phyloP scores from a whole-genome alignment of 2,329 filamentous ascomycete genomes.

The Alternaria sp. region DNA sequence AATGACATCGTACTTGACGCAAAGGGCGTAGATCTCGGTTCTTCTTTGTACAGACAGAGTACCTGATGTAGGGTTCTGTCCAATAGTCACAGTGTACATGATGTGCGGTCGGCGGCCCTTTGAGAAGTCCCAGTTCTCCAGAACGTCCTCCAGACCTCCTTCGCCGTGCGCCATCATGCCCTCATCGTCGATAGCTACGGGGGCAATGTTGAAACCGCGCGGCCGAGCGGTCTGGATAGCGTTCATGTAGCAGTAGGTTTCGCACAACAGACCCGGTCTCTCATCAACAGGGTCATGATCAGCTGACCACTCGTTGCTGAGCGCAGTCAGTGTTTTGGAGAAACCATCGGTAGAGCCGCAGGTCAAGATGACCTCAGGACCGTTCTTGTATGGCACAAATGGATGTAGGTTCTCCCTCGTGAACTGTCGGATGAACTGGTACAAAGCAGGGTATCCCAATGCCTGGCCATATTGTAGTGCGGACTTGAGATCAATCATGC shows the following conservation, averaged over 20 bases:
- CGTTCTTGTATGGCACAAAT: constrained; percentile 78
- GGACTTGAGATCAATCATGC: constrained; percentile 81
- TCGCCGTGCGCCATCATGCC: constrained; percentile 80
- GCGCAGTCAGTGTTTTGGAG: constrained; percentile 76
- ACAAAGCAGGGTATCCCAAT: constrained; percentile 80
- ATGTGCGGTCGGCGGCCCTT: constrained; percentile 81
- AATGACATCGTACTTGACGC: constrained; percentile 84
- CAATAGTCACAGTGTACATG: constrained; percentile 91
- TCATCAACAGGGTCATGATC: constrained; percentile 72
- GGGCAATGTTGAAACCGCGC: constrained; percentile 74
- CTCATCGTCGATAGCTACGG: constrained; percentile 78
- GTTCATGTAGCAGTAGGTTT: constrained; percentile 84
- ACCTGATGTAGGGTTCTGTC: constrained; percentile 87
- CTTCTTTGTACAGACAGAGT: constrained; percentile 77
- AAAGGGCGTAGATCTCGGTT: constrained; percentile 81
- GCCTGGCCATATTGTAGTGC: constrained; percentile 90
- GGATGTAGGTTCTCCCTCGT: constrained; percentile 79
- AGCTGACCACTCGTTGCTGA: constrained; percentile 79
- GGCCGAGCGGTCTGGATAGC: constrained; percentile 73
- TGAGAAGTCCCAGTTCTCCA: constrained; percentile 81
- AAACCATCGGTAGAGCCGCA: constrained; percentile 89
- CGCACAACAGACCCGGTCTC: constrained; percentile 79
- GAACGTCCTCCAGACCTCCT: constrained; percentile 78
- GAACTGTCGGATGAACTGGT: constrained; percentile 82
- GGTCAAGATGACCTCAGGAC: constrained; percentile 80